Percentiles rank a stretch among this genome's conserved stretches.
phyloP scores from a whole-genome alignment of 106 monocot species.

The Platanthera guangdongensis region DNA sequence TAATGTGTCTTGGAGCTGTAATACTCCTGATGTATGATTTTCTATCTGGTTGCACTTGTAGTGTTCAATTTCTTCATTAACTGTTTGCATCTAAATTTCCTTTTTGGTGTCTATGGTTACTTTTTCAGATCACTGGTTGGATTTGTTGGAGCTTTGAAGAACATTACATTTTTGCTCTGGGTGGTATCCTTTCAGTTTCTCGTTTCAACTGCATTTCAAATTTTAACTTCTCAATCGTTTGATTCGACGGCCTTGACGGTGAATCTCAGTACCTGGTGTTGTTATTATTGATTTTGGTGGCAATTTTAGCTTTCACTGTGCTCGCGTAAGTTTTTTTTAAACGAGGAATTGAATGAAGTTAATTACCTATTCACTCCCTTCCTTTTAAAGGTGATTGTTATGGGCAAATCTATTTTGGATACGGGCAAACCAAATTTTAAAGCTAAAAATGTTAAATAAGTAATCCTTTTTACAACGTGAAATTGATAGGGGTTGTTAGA shows the following conservation, averaged over 20 bases:
- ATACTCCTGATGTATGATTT: slow-evolving; percentile 69
- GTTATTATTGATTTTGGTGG: slow-evolving; percentile 75
- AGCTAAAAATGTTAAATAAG: too few relatives aligned
- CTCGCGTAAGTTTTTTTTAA: slow-evolving; percentile 57
- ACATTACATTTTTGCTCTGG: slow-evolving; percentile 59
- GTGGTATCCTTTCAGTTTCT: slow-evolving; percentile 63
- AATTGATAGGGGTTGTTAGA: too few relatives aligned
- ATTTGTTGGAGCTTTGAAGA: slow-evolving; percentile 80
- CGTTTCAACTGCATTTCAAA: background rate
- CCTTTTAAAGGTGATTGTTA: too few relatives aligned
- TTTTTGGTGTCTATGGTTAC: slow-evolving; percentile 3
- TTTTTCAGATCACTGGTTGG: slow-evolving; percentile 83
- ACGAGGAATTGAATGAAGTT: background rate
- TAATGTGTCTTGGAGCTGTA: slow-evolving; percentile 72
- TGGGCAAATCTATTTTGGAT: too few relatives aligned
- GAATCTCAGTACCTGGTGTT: slow-evolving; percentile 59
- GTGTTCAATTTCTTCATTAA: background rate
- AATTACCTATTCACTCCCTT: background rate
- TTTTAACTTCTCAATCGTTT: background rate
- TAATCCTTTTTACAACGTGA: too few relatives aligned
- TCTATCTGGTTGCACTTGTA: background rate
- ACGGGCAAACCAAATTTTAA: too few relatives aligned
- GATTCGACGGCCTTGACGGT: slow-evolving; percentile 46
- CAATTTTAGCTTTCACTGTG: slow-evolving; percentile 79
- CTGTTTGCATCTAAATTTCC: background rate